phyloP scores from a whole-genome alignment of 371 early-diverging fungal species.

The Mortierella sp. region DNA sequence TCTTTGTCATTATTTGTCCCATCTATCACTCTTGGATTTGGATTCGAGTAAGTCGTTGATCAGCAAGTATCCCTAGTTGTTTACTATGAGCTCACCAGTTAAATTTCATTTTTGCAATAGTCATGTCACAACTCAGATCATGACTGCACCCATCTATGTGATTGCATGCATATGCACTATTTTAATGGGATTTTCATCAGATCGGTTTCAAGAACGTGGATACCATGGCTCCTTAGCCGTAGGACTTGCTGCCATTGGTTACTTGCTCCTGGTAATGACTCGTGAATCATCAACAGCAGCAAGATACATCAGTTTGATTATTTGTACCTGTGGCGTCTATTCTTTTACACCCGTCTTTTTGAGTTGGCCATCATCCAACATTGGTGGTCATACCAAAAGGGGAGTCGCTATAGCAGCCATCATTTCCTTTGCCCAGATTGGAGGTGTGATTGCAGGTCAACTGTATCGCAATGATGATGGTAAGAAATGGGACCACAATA shows the following conservation, averaged over 20 bases:
- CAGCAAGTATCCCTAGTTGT: not conserved
- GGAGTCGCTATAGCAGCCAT: slow-evolving; percentile 67
- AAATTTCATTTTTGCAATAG: slow-evolving; percentile 7
- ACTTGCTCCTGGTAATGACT: slow-evolving; percentile 65
- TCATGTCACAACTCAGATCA: slow-evolving; percentile 37
- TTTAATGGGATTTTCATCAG: slow-evolving; percentile 69
- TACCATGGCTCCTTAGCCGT: slow-evolving; percentile 68
- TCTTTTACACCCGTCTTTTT: slow-evolving; percentile 63
- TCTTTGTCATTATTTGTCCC: slow-evolving; percentile 75
- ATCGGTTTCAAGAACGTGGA: slow-evolving; percentile 70
- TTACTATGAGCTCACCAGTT: too few relatives aligned
- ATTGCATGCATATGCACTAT: slow-evolving; percentile 66
- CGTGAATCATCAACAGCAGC: slow-evolving; percentile 11
- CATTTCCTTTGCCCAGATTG: slow-evolving; percentile 57
- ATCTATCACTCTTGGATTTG: slow-evolving; percentile 68
- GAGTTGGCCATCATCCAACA: slow-evolving; percentile 67
- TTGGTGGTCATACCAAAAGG: slow-evolving; percentile 72
- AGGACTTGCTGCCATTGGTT: slow-evolving; percentile 67
- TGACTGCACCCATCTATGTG: slow-evolving; percentile 36
- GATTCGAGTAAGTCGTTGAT: slow-evolving; percentile 27
- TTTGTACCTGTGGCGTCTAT: slow-evolving; percentile 67
- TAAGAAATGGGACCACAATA: slow-evolving; percentile 12
- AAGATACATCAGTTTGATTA: slow-evolving; percentile 41
- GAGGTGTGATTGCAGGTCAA: slow-evolving; percentile 69
- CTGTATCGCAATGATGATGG: slow-evolving; percentile 70